phyloP scores from a whole-genome alignment of 768 basidiomycete species.

The Boletus edulis region DNA sequence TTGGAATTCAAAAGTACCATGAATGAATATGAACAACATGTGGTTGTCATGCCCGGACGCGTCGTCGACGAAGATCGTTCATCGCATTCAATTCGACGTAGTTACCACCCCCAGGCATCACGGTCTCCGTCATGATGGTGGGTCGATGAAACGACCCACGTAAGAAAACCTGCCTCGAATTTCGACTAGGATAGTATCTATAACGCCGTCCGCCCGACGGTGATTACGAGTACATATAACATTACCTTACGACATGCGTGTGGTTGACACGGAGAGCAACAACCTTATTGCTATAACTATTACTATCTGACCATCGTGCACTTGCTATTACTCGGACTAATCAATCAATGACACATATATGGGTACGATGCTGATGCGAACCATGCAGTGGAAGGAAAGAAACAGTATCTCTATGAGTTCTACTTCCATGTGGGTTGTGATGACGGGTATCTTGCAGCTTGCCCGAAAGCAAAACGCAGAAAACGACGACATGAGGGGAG shows the following conservation, averaged over 20 bases:
- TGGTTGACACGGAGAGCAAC: background rate
- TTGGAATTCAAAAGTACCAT: background rate
- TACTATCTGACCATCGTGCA: background rate
- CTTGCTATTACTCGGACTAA: background rate
- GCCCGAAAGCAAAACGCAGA: background rate
- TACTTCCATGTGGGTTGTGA: slow-evolving; percentile 2
- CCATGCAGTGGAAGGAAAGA: background rate
- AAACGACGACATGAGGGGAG: background rate
- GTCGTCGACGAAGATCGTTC: too few relatives aligned
- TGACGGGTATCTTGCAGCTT: background rate
- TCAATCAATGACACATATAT: background rate
- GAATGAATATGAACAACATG: background rate
- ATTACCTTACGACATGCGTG: too few relatives aligned
- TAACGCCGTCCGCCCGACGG: background rate
- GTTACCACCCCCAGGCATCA: background rate
- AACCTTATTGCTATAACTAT: background rate
- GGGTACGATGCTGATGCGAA: background rate
- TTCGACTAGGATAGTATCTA: background rate
- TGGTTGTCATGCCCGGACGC: background rate
- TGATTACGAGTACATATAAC: background rate
- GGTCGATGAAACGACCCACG: background rate
- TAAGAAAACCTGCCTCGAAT: background rate
- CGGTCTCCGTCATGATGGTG: background rate
- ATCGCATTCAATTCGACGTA: background rate
- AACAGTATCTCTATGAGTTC: background rate